These are phyloP conservation scores for Pythium rhizo-oryzae DNA, from an alignment of 352 stramenopile species.

Conservation along the genomic window DNA sequence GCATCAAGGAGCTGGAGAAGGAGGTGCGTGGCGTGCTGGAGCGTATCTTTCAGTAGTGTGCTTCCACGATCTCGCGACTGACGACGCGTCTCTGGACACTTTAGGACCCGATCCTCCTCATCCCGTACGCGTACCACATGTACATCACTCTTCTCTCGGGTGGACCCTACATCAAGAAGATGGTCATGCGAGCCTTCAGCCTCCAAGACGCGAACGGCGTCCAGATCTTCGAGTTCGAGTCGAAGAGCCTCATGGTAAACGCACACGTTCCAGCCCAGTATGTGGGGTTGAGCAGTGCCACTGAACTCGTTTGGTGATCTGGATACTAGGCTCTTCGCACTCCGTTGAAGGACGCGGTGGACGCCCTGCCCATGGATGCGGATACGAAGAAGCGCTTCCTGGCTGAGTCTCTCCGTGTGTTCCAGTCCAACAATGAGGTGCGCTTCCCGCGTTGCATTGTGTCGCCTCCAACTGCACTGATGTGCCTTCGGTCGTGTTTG, in stretches of 20 bases:
- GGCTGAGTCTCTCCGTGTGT: conserved; percentile 52
- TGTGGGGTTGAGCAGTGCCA: too few relatives aligned
- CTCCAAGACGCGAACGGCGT: conserved; percentile 45
- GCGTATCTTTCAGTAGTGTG: not conserved
- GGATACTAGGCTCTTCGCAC: conserved; percentile 33
- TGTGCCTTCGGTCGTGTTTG: too few relatives aligned
- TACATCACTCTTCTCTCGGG: conserved; percentile 71
- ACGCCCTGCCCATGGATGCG: conserved; percentile 44
- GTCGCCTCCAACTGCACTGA: too few relatives aligned
- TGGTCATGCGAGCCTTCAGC: conserved; percentile 64
- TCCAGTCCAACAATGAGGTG: conserved; percentile 78
- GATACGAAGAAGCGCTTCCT: conserved; percentile 52
- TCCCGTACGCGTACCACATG: conserved; percentile 78
- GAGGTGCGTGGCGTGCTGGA: conserved; percentile 34
- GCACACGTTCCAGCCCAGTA: too few relatives aligned
- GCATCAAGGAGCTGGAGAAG: conserved; percentile 56
- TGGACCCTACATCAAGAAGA: conserved; percentile 63
- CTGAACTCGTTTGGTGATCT: not conserved
- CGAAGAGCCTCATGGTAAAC: conserved; percentile 47
- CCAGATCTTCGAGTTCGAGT: conserved; percentile 53
- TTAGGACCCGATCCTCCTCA: conserved; percentile 52
- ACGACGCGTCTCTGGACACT: not conserved
- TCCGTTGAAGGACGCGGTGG: conserved; percentile 65
- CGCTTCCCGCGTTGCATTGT: not conserved
- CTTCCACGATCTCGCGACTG: not conserved